These are phyloP conservation scores for Kodamaea kaohsiungensis DNA, from an alignment of 805 yeast species.

Conservation along the genomic window DNA sequence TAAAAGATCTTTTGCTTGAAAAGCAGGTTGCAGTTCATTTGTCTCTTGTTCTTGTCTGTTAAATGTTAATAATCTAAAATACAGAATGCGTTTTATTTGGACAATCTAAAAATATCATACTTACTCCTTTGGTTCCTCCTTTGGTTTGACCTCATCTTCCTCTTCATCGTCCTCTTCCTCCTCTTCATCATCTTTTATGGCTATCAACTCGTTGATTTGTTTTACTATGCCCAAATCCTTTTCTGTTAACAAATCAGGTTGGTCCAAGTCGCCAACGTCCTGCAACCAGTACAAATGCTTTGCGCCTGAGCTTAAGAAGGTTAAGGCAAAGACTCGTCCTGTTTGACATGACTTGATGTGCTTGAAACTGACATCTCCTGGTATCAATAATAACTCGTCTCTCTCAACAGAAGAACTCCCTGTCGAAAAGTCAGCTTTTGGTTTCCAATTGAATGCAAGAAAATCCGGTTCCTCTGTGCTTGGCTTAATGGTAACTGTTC, in stretches of 20 bases:
- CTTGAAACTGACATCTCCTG: slow-evolving; percentile 83
- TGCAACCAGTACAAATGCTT: slow-evolving; percentile 74
- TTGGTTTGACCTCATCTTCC: slow-evolving; percentile 14
- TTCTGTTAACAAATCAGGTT: slow-evolving; percentile 53
- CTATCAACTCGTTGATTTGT: slow-evolving; percentile 49
- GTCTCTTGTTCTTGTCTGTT: not conserved
- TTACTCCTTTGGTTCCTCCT: slow-evolving; percentile 20
- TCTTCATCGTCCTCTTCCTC: slow-evolving; percentile 19
- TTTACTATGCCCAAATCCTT: slow-evolving; percentile 54
- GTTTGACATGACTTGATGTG: slow-evolving; percentile 67
- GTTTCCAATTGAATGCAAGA: slow-evolving; percentile 70
- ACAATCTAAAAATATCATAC: slow-evolving; percentile 9
- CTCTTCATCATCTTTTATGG: slow-evolving; percentile 40
- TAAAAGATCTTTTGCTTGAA: not conserved
- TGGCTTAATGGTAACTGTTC: slow-evolving; percentile 59
- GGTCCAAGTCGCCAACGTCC: slow-evolving; percentile 66
- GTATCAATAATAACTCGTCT: slow-evolving; percentile 71
- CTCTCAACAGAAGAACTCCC: slow-evolving; percentile 43
- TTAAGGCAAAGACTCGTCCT: slow-evolving; percentile 75
- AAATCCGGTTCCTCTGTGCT: slow-evolving; percentile 72
- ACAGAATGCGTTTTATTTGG: not conserved
- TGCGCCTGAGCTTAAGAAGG: slow-evolving; percentile 64
- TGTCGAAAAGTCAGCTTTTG: slow-evolving; percentile 50
- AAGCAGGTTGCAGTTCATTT: not conserved
- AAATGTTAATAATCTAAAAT: not conserved